These are phyloP conservation scores for Fusarium foetens DNA, from an alignment of 2,329 filamentous ascomycete genomes.

Conservation along the genomic window DNA sequence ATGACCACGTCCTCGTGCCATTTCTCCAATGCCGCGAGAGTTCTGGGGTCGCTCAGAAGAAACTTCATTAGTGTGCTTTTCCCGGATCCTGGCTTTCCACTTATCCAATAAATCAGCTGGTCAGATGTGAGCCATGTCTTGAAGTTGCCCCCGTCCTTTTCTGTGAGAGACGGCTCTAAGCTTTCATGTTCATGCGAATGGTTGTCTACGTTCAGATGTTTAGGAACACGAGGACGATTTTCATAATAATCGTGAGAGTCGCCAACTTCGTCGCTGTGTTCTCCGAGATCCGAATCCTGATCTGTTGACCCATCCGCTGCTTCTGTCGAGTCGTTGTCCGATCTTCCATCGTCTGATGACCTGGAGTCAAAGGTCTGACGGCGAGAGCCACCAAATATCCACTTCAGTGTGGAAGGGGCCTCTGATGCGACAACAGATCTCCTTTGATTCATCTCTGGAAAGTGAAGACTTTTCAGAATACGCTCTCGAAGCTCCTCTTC, in stretches of 20 bases:
- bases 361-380: rapidly evolving
- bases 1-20: background rate
- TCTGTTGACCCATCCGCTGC: background rate
- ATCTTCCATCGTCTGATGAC: background rate
- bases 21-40: background rate
- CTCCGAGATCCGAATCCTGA: background rate
- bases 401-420: background rate
- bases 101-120: constrained; percentile 1
- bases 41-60: background rate
- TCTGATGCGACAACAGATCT: background rate
- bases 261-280: background rate
- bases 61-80: constrained; percentile 4
- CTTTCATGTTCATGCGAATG: background rate
- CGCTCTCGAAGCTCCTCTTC: background rate
- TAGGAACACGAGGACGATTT: background rate
- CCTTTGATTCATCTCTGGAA: background rate
- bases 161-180: too few species aligned
- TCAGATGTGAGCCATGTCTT: background rate
- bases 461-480: background rate
- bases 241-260: background rate
- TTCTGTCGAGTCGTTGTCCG: background rate
- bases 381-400: background rate
- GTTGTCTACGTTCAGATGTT: too few species aligned
- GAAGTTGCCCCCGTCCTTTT: background rate
- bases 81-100: background rate